Evolutionary conservation across 441 rosid species (phyloP), one percentile per base, ranked within the genome.

Genomic region (Raphanus hybrid): DNA sequence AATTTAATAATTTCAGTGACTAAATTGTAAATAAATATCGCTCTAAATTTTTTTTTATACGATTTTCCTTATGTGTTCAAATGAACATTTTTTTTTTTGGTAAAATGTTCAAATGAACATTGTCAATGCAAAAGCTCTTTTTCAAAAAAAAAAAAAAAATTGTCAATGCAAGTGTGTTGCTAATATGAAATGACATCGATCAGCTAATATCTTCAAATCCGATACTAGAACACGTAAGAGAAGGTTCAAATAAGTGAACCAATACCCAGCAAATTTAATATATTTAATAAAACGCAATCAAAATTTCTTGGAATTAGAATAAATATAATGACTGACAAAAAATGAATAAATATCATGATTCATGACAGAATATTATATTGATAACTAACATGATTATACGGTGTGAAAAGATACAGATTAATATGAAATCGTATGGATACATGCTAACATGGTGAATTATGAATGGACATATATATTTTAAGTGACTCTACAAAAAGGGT

Each of bases 361-460:
- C 26, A 23, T 23, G 26, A 2, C 8, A 11, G 11, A 20, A 37
- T 70, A 70, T 37, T 70, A 57, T 57, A 45, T 6, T 48, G 54
- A 48, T 48, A 48, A 48, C 6, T 48, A 48, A 48, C 54, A 48
- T 48, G 54, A 5, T 48, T 48, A 48, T 48, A 58, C 43, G 16
- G 16, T 37, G 43, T 4, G 54, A n/a, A 0, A 48, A 48, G 16
- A 48, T 37, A 67, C 20, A 55, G 20, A 3, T 57, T 66, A 23
- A 55, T 35, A 15, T 34, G 39, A 20, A 48, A 48, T 34, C 73
- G 63, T 71, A 71, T 76, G 64, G 73, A 20, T 6, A 20, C 41
- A 52, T 4, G 58, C 69, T 35, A 27, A 54, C 37, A 76, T 41
- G 66, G 71, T 76, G 66, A 18, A 55, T 69, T 52, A 54, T 55